Base-by-base conservation (phyloP, 768 basidiomycete species). In the Guyanaporus albipodus region DNA sequence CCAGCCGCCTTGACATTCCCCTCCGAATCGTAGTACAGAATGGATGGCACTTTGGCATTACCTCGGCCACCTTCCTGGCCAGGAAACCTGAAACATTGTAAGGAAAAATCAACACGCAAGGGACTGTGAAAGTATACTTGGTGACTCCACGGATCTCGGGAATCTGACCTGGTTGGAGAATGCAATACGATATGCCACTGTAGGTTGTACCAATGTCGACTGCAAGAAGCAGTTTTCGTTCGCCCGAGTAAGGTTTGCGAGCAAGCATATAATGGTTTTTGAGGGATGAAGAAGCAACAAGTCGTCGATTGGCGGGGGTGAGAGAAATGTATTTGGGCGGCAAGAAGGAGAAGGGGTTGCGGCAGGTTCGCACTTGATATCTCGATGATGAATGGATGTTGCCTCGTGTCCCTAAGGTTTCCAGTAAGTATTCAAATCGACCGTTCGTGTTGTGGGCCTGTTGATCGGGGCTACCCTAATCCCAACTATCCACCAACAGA, bases 91-190 rank as follows among this genome's bases (percentile, higher is more conserved):
- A 6, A 19, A 34, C 0, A 19, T 8, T 6, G 32, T 40, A 23
- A 46, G 9, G 7, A 34, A 3, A 17, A 11, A 24, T 17, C 18
- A 2, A 26, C 4, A 8, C 5, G 8, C 24, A 40, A 26, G 27
- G 3, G 3, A 24, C 7, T 1, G 28, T 6, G 24, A n/a, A 27
- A 33, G 17, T 21, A 8, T 29, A 8, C 45, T 26, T 46, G 14
- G 38, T 49, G 15, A 50, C 34, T 17, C 38, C 46, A n/a, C 18
- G 46, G 6, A 29, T 40, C 5, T 50, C 26, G 11, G 49, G 46
- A 15, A 31, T 11, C 18, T 36, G 21, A n/a, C 49, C 46, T 10
- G 27, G 38, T 9, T 49, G 22, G 2, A 49, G 49, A n/a, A 41
- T 32, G n/a, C 31, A 32, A 32, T 32, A 32, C 31, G 31, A 32